Evolutionary conservation across 139 green algal species (phyloP).

Genomic region (Chlamydomonas sp.): DNA sequence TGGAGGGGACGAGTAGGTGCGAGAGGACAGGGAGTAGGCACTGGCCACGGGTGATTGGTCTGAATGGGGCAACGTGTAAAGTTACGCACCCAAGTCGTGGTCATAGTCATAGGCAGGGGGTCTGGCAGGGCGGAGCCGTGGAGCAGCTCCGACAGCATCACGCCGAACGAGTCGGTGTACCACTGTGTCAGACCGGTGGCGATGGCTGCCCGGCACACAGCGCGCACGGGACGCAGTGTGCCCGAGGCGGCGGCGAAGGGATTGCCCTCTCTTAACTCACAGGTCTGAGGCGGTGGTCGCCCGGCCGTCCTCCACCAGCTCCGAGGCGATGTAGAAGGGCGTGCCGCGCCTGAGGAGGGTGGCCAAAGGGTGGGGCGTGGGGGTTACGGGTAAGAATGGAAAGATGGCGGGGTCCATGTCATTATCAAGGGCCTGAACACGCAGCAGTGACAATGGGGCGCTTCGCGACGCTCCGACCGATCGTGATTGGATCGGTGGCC

Average conservation of each 20-base stretch:
- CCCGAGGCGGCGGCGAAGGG: too few species aligned
- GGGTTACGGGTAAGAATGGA: too few species aligned
- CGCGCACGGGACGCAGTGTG: too few species aligned
- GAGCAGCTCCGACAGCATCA: not conserved
- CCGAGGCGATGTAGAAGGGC: conserved; percentile 29
- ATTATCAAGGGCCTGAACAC: too few species aligned
- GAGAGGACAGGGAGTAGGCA: not conserved
- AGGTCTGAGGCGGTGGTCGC: conserved; percentile 28
- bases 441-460: too few species aligned
- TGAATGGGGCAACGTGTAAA: not conserved
- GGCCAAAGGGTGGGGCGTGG: too few species aligned
- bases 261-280: not conserved
- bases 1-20: conserved; percentile 17
- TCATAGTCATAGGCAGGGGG: not conserved
- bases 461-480: too few species aligned
- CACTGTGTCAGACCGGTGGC: too few species aligned
- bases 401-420: too few species aligned
- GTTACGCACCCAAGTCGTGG: not conserved
- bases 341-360: conserved; percentile 11
- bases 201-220: too few species aligned
- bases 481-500: too few species aligned
- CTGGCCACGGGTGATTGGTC: too few species aligned
- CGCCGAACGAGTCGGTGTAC: not conserved
- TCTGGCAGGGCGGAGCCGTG: not conserved
- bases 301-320: conserved; percentile 34